Base-by-base conservation (phyloP, 2,329 filamentous ascomycete species). In the Metarhizium humberi region DNA sequence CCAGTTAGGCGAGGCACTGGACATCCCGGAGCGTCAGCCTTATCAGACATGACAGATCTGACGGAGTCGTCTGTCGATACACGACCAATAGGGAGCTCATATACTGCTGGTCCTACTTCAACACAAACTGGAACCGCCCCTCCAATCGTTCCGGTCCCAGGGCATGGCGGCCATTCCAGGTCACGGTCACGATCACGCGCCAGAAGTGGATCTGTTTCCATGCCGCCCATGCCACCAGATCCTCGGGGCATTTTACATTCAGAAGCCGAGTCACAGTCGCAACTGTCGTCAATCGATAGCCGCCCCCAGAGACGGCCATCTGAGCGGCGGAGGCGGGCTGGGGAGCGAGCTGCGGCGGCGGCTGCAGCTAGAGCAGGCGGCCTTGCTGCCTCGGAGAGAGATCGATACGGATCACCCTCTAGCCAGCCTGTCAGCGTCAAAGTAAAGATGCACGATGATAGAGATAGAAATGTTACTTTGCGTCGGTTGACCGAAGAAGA, bases 401-500 rank as follows among this genome's bases (percentile, higher is more conserved):
- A 73, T 36, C 69, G 69, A 29, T 73, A 72, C 54, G 71, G 70
- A 52, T 71, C 72, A 30, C 72, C 70, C 6, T 66, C 67, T 5
- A 77, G 75, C 61, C 72, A 75, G 36, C 73, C 78, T 3, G 74
- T 82, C 36, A 81, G 79, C 62, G 77, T 85, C 56, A 83, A 81
- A 64, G 70, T 85, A 55, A 80, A 79, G 62, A 73, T 85, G 50
- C 78, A 84, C 59, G 79, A 83, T 59, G 81, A 86, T 61, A 76
- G 75, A 36, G 78, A 82, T 56, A 73, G 78, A 58, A 83, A 83
- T 59, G 77, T 86, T 55, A 86, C 82, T 14, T 69, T 86, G 46
- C 77, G 82, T 42, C 75, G 80, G 40, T 69, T 86, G 29, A 84
- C 83, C 0, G 81, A 84, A 30, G 78, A 82, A 58, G 83, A 86